Base-by-base conservation (phyloP, 345 rosid species). In the Citrus mangshanensis region DNA sequence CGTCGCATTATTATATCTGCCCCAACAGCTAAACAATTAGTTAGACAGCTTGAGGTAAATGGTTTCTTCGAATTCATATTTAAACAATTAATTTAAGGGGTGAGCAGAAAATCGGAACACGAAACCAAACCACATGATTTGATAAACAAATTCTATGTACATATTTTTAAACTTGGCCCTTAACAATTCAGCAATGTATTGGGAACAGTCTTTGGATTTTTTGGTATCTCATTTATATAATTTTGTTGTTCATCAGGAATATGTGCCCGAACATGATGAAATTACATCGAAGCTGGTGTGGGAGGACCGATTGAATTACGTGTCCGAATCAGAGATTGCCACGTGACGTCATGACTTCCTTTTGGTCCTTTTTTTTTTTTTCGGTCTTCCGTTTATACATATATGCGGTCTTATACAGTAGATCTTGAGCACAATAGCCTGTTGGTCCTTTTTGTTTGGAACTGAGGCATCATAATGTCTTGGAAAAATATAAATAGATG, bases 1-100 rank as follows among this genome's bases (percentile, higher is more conserved):
- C 99, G 99, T 62, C 87, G 94, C 63, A 93, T 95, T 73, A 91
- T 95, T 70, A 82, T 95, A 67, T 95, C 98, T 19, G 96, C 98
- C 16, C 96, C 95, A 9, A 92, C 90, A 12, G 97, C 99, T 28
- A 87, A 89, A 80, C 88, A 93, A 60, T 74, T 95, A 83, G 89
- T 95, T 83, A 89, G 90, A 83, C 92, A 87, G 84, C 93, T 95
- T 37, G 98, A 95, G 97, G 99, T 93, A 87, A 51, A 64, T 16
- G 24, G 9, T 12, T 54, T 54, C 8, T 54, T 54, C 0, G 22
- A 1, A 46, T 46, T 46, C 51, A 46, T 46, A 0, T 46, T 3
- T 46, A 46, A 46, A 46, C 51, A 46, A 46, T 13, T 46, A 13
- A 46, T 46, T 13, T 46, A 12, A 46, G 51, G 4, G 51, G 4